Evolutionary conservation across 2,329 filamentous ascomycete species (phyloP), one percentile per base, ranked within the genome.

Genomic region (Ophiocordyceps australis): DNA sequence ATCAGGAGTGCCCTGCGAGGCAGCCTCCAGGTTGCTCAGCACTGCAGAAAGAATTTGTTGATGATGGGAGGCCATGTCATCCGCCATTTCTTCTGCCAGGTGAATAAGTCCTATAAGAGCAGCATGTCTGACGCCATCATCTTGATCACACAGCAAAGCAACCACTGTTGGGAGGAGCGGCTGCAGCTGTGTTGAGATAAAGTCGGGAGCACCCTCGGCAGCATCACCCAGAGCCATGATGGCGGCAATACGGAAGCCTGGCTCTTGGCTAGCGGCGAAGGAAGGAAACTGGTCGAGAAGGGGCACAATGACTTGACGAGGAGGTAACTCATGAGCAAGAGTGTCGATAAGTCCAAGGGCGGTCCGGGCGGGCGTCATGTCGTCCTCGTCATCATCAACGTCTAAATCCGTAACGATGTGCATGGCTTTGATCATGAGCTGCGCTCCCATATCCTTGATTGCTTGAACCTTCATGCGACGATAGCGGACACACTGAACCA

Each of bases 181-280:
- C 42, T 76, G 65, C 34, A 95, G 69, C 54, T 98, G 89, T 13
- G 85, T 93, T 35, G 81, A 82, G 43, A 95, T 83, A 54, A 95
- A 98, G 50, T 98, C 89, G 11, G 89, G 89, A 17, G 89, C 86
- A 39, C 89, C 89, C 59, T 95, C 89, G 27, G 93, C 86, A 39
- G 81, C 86, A 59, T 86, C 91, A 31, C 86, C 86, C 5, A 98
- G 67, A 25, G 86, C 77, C 34, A 95, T 65, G 45, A 95, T 89
- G 52, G 80, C 85, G 28, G 86, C 85, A 52, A 86, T 79, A 32
- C 86, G 75, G 55, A 78, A 77, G 39, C 81, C 74, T 19, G 83
- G 66, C 42, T 91, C 67, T 31, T 64, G 54, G 44, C 71, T 74
- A 38, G 66, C 66, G 38, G 86, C 81, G 45, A 89, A 94, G 38